Evolutionary conservation across 805 yeast genomes (phyloP).

Genomic region (Candida silvicultrix): DNA sequence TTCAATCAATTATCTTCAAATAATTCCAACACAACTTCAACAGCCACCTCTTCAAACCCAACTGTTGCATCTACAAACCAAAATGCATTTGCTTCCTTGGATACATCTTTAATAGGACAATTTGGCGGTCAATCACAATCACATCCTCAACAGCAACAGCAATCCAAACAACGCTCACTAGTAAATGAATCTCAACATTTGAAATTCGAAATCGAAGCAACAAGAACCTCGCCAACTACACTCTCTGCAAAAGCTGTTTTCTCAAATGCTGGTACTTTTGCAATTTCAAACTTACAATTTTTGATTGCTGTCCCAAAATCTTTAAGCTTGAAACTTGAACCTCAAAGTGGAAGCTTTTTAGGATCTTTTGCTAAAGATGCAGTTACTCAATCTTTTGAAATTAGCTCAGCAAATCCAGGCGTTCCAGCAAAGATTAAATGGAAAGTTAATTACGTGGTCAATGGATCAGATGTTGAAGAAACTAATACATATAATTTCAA

Average conservation of each 20-base stretch:
- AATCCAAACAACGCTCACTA: conserved; percentile 15
- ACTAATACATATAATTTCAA: conserved; percentile 44
- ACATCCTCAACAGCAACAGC: conserved; percentile 8
- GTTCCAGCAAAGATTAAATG: conserved; percentile 63
- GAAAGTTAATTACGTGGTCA: conserved; percentile 53
- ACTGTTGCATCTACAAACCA: neutral
- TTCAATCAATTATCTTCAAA: conserved; percentile 15
- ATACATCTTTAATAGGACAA: conserved; percentile 14
- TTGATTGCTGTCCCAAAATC: conserved; percentile 68
- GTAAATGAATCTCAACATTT: conserved; percentile 41
- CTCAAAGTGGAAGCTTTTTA: conserved; percentile 54
- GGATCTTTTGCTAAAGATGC: conserved; percentile 41
- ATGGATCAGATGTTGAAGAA: conserved; percentile 44
- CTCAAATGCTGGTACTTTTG: conserved; percentile 40
- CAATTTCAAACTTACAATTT: conserved; percentile 47
- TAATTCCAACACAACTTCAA: conserved; percentile 13
- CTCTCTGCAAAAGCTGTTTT: conserved; percentile 42
- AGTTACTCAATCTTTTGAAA: conserved; percentile 44
- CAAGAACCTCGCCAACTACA: conserved; percentile 29
- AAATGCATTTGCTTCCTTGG: conserved; percentile 10
- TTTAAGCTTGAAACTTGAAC: conserved; percentile 48
- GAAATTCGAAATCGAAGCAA: conserved; percentile 40
- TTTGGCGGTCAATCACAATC: conserved; percentile 4
- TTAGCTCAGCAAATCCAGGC: conserved; percentile 29
- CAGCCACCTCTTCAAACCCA: conserved; percentile 10